Conservation (phyloP, 1,284 basidiomycete genomes). For the Heimioporus punctisporus region DNA sequence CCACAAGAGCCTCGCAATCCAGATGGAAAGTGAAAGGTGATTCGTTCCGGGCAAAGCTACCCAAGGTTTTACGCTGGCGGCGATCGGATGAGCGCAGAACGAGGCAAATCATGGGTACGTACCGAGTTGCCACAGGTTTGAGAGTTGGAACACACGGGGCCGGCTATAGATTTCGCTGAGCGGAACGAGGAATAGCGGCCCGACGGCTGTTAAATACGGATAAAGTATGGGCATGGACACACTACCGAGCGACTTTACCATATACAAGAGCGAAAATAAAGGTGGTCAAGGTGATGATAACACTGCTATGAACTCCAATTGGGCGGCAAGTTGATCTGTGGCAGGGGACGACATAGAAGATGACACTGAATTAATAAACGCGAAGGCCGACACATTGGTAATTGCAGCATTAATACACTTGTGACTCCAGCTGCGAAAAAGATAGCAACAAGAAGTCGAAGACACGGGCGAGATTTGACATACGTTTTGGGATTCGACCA, state of each 20-base stretch:
- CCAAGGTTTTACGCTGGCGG: conserved; percentile 61
- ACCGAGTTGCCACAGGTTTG: conserved; percentile 65
- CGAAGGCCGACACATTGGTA: conserved; percentile 47
- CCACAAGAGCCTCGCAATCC: conserved; percentile 66
- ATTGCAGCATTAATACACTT: conserved; percentile 52
- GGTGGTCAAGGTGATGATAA: conserved; percentile 58
- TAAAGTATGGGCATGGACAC: neutral
- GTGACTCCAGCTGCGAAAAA: conserved; percentile 45
- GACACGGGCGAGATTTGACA: too few species aligned
- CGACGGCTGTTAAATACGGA: conserved; percentile 38
- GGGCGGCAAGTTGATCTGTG: conserved; percentile 47
- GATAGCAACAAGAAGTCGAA: too few species aligned
- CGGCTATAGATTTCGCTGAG: conserved; percentile 57
- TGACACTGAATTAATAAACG: conserved; percentile 53
- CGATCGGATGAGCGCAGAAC: neutral
- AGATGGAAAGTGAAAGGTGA: conserved; percentile 63
- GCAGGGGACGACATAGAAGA: conserved; percentile 75
- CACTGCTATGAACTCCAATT: conserved; percentile 56
- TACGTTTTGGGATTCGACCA: too few species aligned
- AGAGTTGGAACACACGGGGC: conserved; percentile 46
- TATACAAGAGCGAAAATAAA: conserved; percentile 73
- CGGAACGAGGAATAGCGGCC: conserved; percentile 57
- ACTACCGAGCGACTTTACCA: conserved; percentile 38
- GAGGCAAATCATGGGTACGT: conserved; percentile 23
- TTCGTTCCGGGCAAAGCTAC: conserved; percentile 63